Base-by-base conservation (phyloP, 2,329 filamentous ascomycete species). In the Colletotrichum sp. region DNA sequence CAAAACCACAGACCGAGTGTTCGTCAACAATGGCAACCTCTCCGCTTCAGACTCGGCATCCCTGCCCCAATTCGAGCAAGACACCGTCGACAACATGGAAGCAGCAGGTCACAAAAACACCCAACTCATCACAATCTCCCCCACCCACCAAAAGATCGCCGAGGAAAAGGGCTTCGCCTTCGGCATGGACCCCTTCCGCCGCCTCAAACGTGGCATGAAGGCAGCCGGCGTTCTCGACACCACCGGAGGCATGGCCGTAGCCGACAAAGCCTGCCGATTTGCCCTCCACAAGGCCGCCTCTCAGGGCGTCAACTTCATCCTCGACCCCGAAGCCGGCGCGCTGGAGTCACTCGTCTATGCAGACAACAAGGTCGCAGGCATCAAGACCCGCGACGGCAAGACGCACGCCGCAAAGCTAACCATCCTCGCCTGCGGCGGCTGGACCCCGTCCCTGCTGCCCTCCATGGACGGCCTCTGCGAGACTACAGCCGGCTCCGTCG, bases 231-330 rank as follows among this genome's bases (percentile, higher is more conserved):
- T 88, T 1, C 80, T 90, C 0, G 88, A 90, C 68, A 85, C 83
- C 2, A 86, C 83, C 1, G 88, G 86, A 16, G 89, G 89, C 5
- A 83, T 87, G 30, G 84, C 84, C 3, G 78, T 84, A 19, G 88
- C 88, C 0, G 86, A 88, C 71, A 88, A 87, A 71, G 86, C 87
- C 1, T 90, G 88, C 71, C 81, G 81, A 0, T 86, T 85, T 68
- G 87, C 86, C 0, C 82, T 88, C 1, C 82, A 88, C 78, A 85
- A 87, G 30, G 86, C 86, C 1, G 79, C 79, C 16, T 77, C 68
- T 5, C 79, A 84, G 3, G 88, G 88, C 0, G 88, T 87, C 2
- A 82, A 83, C 52, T 84, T 87, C 55, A 74, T 89, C 4, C 82
- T 90, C 3, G 85, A 83, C 5, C 60, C 78, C 0, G 44, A 74